A percentile compares a stretch with the other conserved stretches of the same genome.
Evolutionary conservation across 2,329 filamentous ascomycete species (phyloP).

Genomic region (Ceratocystis harringtonii): DNA sequence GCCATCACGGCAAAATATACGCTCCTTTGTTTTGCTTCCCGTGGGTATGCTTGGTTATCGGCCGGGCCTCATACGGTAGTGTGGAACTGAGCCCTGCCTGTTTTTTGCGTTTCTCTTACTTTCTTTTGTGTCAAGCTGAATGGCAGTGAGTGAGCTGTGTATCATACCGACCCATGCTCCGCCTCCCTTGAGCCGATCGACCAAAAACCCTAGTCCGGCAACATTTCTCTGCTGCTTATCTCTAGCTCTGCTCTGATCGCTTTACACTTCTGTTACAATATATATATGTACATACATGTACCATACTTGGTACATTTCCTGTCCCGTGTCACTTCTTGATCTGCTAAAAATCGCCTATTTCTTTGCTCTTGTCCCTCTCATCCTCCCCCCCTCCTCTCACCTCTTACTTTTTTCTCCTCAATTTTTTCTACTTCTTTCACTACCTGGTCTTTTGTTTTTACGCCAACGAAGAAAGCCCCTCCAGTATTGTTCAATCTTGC

Average conservation of each 20-base stretch:
- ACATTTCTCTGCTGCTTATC: not conserved
- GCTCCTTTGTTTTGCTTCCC: not conserved
- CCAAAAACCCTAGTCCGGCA: not conserved
- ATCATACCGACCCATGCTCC: constrained; percentile 5
- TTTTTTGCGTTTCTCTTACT: not conserved
- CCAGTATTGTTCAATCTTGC: not conserved
- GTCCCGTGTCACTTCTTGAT: not conserved
- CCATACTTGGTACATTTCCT: not conserved
- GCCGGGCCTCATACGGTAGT: not conserved
- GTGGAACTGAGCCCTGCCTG: not conserved
- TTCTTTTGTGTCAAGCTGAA: not conserved
- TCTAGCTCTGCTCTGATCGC: not conserved
- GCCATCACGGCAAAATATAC: not conserved
- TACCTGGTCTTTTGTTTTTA: constrained; percentile 1
- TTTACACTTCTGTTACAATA: not conserved
- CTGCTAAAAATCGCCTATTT: not conserved
- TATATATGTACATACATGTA: not conserved
- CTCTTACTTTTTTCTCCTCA: not conserved
- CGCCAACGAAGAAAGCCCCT: not conserved
- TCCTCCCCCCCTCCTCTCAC: not conserved
- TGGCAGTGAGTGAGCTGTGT: not conserved
- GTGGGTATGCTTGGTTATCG: not conserved
- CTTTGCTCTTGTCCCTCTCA: not conserved
- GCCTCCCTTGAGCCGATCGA: not conserved
- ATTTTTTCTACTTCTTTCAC: not conserved